Base-by-base conservation (phyloP, 495 filamentous ascomycete species). In the Apiosordaria backusii region DNA sequence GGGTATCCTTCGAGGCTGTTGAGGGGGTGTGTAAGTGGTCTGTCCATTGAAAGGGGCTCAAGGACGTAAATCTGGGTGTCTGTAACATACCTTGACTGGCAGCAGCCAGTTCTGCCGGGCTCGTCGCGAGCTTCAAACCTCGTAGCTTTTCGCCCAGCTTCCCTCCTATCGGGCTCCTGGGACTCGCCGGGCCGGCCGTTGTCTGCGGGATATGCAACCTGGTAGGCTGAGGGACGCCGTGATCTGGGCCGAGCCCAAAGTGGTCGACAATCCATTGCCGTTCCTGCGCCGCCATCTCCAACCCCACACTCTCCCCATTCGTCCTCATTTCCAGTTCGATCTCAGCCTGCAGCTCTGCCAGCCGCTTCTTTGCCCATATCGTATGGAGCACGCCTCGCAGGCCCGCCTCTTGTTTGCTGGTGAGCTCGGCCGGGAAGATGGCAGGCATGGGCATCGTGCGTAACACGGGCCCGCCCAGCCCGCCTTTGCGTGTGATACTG, bases 301-400 rank as follows among this genome's bases (percentile, higher is more conserved):
- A 77, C 4, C 89, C 91, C 23, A 96, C 84, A 29, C 90, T 88
- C 73, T 93, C 91, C 26, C 82, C 85, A 73, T 94, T 94, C 25
- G 77, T 81, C 68, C 75, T 76, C 68, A 85, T 84, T 72, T 91
- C 88, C 3, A 77, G 74, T 0, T 73, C 82, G 62, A 94, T 92
- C 77, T 96, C 91, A 27, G 81, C 79, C n/a, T 91, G 84, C 18
- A 93, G 77, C 24, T 89, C 87, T 23, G 84, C 86, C 23, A 94
- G 78, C 18, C 91, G 82, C 74, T 89, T 87, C 81, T 90, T 90
- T 23, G 87, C 92, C 89, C 90, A 96, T 62, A 90, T 86, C 9
- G 90, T 93, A 72, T 94, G 91, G 65, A 94, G 75, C 3, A 93
- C 90, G 9, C 91, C 91, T 58, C 90, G 89, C 72, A 87, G 89